These are phyloP conservation scores for Entoloma clypeatum DNA, from an alignment of 1,284 basidiomycete species.

Conservation along the genomic window DNA sequence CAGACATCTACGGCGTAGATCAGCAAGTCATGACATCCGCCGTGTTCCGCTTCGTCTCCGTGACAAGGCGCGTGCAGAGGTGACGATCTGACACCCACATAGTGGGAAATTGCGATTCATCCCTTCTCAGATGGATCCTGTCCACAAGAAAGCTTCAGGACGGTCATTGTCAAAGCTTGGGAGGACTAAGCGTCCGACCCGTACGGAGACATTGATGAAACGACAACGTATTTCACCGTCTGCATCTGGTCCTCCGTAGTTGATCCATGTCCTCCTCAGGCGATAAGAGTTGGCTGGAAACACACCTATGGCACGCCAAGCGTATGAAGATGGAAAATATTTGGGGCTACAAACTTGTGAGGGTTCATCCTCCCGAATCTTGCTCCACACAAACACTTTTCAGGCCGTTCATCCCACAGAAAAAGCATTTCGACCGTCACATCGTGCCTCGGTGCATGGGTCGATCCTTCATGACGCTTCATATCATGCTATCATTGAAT, in stretches of 20 bases:
- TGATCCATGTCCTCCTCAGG: no score
- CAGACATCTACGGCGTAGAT: slow-evolving; percentile 81
- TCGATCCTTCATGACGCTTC: slow-evolving; percentile 87
- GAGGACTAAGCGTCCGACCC: slow-evolving; percentile 46
- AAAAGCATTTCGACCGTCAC: slow-evolving; percentile 85
- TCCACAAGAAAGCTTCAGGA: slow-evolving; percentile 53
- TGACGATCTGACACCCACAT: slow-evolving; percentile 28
- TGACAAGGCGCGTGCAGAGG: slow-evolving; percentile 78
- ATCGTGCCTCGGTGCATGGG: slow-evolving; percentile 79
- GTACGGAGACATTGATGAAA: slow-evolving; percentile 54
- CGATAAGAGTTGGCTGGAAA: slow-evolving; percentile 87
- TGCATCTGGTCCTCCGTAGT: no score
- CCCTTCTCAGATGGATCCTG: slow-evolving; percentile 67
- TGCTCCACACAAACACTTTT: slow-evolving; percentile 2
- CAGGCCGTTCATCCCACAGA: slow-evolving; percentile 80
- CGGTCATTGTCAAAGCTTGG: slow-evolving; percentile 55
- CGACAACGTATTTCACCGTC: no score
- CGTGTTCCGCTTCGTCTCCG: slow-evolving; percentile 82
- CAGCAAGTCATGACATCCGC: slow-evolving; percentile 89
- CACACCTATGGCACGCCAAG: slow-evolving; percentile 93
- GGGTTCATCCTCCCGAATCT: slow-evolving; percentile 19
- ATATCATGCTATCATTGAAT: slow-evolving; percentile 73
- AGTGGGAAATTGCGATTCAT: slow-evolving; percentile 9
- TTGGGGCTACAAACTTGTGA: slow-evolving; percentile 85
- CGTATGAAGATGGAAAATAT: slow-evolving; percentile 88